Evolutionary conservation across 106 monocot species (phyloP), one percentile per base, ranked within the genome.

Genomic region (Dendrobium catenatum): DNA sequence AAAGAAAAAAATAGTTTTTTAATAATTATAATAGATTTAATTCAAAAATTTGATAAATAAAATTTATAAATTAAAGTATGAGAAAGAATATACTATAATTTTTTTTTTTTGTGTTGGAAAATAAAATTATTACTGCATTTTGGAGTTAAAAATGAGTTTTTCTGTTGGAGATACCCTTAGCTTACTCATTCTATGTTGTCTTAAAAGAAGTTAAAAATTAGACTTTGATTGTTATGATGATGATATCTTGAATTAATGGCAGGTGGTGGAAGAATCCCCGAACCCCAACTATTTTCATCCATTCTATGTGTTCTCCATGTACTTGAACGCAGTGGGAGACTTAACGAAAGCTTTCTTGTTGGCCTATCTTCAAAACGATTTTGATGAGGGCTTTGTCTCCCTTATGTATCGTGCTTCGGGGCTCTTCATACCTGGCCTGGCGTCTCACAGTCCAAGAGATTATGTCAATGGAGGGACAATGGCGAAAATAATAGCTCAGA

Each of bases 371-470:
- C 59, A 24, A 0, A 80, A 76, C 11, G 87, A 82, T 6, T 87
- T 74, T 78, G 13, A 68, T 46, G 87, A 87, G 37, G 43, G 81
- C 4, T 42, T 8, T 2, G 29, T 82, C 29, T 87, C 87, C 2
- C 61, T 87, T 47, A 13, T 87, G 11, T 87, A 76, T 67, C 78
- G 87, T 49, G n/a, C 64, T 22, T 4, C 10, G 0, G 84, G 87
- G 19, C 81, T 87, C 0, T 5, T 82, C 11, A 0, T 87, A 0
- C 87, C 87, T 0, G 87, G 87, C 0, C n/a, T 87, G 42, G 84
- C 84, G 1, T 87, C 49, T n/a, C 87, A 87, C 82, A 87, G 87
- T 67, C 87, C 87, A 6, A 84, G 87, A 59, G 87, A 87, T 74
- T 87, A 87, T 54, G 79, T 87, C 31, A 87, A 87, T 54, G 75